Evolutionary conservation across 345 rosid species (phyloP).

Genomic region (Populus nigra): DNA sequence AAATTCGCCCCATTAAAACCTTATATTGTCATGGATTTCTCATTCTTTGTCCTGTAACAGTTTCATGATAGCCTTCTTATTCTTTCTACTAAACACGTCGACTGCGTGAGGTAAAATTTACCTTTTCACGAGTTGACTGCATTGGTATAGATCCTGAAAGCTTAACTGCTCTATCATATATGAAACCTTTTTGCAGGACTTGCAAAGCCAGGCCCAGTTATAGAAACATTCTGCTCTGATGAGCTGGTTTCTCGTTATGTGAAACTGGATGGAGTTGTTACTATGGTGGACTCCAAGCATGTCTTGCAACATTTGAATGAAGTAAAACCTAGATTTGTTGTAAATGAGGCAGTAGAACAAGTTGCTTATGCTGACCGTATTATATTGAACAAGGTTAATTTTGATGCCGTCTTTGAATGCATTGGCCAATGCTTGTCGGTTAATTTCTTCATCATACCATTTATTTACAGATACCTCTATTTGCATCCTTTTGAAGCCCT

Average conservation of each 20-base stretch:
- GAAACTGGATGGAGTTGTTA: constrained; percentile 75
- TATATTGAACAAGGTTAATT: constrained; percentile 61
- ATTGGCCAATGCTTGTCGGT: neutral
- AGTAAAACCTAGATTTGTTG: constrained; percentile 72
- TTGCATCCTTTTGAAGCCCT: neutral
- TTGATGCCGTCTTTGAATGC: neutral
- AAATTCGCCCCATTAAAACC: neutral
- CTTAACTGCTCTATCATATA: neutral
- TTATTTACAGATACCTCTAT: neutral
- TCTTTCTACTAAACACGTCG: neutral
- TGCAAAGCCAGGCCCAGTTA: constrained; percentile 76
- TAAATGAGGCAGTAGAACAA: constrained; percentile 76
- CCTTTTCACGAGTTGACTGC: constrained; percentile 6
- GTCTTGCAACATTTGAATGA: constrained; percentile 66
- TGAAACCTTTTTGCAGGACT: constrained; percentile 47
- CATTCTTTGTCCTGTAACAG: neutral
- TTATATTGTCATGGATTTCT: neutral
- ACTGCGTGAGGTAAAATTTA: neutral
- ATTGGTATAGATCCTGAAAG: neutral
- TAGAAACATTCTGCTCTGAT: constrained; percentile 67
- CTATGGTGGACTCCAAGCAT: constrained; percentile 74
- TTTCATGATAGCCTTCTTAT: neutral
- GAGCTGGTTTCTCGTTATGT: constrained; percentile 56
- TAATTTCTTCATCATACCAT: neutral
- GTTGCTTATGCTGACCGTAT: constrained; percentile 79